Evolutionary conservation across 2,329 filamentous ascomycete species (phyloP).

Genomic region (Fusarium falciforme): DNA sequence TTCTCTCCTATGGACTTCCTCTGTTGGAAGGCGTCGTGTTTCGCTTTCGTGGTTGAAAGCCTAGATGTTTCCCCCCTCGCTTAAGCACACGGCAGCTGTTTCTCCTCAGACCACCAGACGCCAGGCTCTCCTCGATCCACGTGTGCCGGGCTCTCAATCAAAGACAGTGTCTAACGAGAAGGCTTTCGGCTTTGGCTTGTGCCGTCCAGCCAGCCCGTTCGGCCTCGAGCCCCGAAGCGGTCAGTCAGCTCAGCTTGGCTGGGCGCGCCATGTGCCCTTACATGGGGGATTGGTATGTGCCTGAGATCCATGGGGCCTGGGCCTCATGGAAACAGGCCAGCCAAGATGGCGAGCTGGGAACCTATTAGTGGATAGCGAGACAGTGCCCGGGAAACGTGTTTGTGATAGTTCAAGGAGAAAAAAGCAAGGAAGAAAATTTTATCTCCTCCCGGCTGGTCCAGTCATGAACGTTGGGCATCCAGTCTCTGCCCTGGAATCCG

Average conservation of each 20-base stretch:
- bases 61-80: conserved; percentile 8
- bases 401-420: conserved; percentile 6
- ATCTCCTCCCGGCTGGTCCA: not conserved
- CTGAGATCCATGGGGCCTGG: conserved; percentile 30
- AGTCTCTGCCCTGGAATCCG: conserved; percentile 10
- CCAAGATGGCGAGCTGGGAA: conserved; percentile 20
- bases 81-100: conserved; percentile 11
- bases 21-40: conserved; percentile 11
- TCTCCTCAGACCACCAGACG: conserved; percentile 20
- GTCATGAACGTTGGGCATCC: conserved; percentile 23
- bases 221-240: conserved; percentile 30
- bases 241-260: conserved; percentile 37
- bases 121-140: not conserved
- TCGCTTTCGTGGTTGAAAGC: not conserved
- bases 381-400: conserved; percentile 24
- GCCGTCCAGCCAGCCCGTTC: conserved; percentile 16
- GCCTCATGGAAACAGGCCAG: conserved; percentile 10
- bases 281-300: conserved; percentile 35
- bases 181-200: conserved; percentile 4
- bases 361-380: conserved; percentile 20
- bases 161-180: conserved; percentile 6
- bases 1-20: not conserved
- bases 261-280: conserved; percentile 37
- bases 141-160: conserved; percentile 2
- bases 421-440: conserved; percentile 2